phyloP scores from a whole-genome alignment of 164 flowering plant species.

The Vitis cinerea region DNA sequence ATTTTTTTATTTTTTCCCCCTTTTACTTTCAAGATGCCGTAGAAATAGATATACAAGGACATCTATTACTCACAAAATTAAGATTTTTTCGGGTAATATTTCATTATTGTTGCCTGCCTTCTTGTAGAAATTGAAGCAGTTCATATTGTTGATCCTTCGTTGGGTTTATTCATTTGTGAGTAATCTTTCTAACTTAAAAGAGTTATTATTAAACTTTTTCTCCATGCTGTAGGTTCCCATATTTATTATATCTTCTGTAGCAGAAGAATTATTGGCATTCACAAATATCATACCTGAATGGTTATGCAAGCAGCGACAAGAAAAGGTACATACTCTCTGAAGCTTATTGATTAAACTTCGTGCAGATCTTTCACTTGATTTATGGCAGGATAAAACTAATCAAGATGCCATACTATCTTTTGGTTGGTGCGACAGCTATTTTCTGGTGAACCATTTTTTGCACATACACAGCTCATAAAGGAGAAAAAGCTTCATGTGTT shows the following conservation, averaged over 20 bases:
- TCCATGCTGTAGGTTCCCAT: constrained; percentile 65
- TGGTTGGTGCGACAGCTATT: constrained; percentile 52
- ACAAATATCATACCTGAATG: constrained; percentile 85
- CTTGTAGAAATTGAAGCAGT: too few relatives aligned
- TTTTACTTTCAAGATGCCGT: background rate
- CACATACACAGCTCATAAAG: constrained; percentile 59
- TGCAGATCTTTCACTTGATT: background rate
- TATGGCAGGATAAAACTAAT: background rate
- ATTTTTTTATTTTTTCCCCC: background rate
- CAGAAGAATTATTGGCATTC: constrained; percentile 72
- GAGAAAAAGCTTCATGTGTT: constrained; percentile 62
- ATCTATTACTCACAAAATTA: too few relatives aligned
- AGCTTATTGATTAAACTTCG: background rate
- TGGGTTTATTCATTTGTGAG: background rate
- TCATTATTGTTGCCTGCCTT: too few relatives aligned
- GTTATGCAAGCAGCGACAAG: constrained; percentile 73
- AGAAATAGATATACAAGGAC: background rate
- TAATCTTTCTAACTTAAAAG: background rate
- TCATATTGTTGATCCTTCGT: background rate
- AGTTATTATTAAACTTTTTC: background rate
- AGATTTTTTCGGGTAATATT: too few relatives aligned
- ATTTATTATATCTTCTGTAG: constrained; percentile 68
- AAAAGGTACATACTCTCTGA: constrained; percentile 44
- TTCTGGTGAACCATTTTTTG: constrained; percentile 72
- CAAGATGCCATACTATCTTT: constrained; percentile 9